Conservation (phyloP, 768 basidiomycete species). For the Pisolithus sp. region DNA sequence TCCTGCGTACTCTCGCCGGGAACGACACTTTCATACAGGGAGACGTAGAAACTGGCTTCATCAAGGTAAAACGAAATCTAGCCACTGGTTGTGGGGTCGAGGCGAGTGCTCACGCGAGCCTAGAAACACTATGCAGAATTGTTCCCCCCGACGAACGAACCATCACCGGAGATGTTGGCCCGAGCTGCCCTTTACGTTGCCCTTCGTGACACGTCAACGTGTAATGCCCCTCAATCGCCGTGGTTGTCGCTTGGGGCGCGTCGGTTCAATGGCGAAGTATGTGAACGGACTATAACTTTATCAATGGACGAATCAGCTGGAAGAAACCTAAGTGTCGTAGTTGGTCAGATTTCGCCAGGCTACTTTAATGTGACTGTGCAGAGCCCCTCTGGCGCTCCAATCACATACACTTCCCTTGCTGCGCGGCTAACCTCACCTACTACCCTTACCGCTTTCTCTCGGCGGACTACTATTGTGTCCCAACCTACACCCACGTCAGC, state of each 20-base stretch:
- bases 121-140: conserved; percentile 80
- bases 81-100: neutral
- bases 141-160: conserved; percentile 60
- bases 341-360: conserved; percentile 37
- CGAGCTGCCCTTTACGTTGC: conserved; percentile 75
- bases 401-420: conserved; percentile 43
- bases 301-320: conserved; percentile 46
- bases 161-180: conserved; percentile 60
- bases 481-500: conserved; percentile 55
- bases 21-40: conserved; percentile 70
- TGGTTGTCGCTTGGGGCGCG: conserved; percentile 69
- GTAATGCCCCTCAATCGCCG: conserved; percentile 38
- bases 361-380: conserved; percentile 50
- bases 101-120: neutral
- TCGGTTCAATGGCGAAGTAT: conserved; percentile 71
- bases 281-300: conserved; percentile 56
- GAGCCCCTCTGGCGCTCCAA: conserved; percentile 14
- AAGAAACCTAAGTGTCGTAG: conserved; percentile 31
- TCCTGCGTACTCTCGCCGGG: conserved; percentile 70
- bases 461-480: conserved; percentile 66
- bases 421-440: conserved; percentile 51
- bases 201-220: conserved; percentile 50
- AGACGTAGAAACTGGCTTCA: conserved; percentile 90
- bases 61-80: conserved; percentile 39
- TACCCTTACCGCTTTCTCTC: conserved; percentile 44